phyloP scores from a whole-genome alignment of 768 basidiomycete genomes.

The Calvatia gigantea region DNA sequence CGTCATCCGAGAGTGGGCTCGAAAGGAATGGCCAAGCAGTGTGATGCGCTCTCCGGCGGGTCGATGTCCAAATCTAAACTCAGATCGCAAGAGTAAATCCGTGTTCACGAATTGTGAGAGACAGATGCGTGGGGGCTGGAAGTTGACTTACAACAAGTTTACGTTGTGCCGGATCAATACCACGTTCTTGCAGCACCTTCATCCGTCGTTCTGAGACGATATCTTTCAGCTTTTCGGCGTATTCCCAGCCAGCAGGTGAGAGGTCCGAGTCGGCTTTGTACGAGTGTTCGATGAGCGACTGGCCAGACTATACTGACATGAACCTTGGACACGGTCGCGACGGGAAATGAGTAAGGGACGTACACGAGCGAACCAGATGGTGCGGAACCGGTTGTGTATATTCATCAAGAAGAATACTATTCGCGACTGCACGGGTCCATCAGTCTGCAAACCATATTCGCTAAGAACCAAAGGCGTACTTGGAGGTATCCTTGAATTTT shows the following conservation, averaged over 20 bases:
- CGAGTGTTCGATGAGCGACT: constrained; percentile 96
- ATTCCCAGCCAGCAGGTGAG: constrained; percentile 94
- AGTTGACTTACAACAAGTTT: constrained; percentile 69
- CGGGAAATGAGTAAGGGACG: constrained; percentile 21
- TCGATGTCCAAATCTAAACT: constrained; percentile 99
- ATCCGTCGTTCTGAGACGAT: constrained; percentile 84
- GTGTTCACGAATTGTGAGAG: no score
- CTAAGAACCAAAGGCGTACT: constrained; percentile 30
- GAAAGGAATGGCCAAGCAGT: constrained; percentile 88
- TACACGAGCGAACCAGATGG: constrained; percentile 95
- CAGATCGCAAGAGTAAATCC: no score
- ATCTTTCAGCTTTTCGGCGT: constrained; percentile 84
- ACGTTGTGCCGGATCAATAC: constrained; percentile 55
- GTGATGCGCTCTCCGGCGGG: constrained; percentile 88
- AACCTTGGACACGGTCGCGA: not conserved
- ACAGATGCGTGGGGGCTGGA: no score
- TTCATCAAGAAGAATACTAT: constrained; percentile 99
- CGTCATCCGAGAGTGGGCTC: constrained; percentile 14
- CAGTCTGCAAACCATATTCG: not conserved
- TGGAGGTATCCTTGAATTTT: constrained; percentile 88
- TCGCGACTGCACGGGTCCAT: constrained; percentile 54
- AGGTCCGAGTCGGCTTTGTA: constrained; percentile 98
- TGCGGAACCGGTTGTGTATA: constrained; percentile 90
- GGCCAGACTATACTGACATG: constrained; percentile 70
- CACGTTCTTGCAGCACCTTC: constrained; percentile 71